phyloP scores from a whole-genome alignment of 768 basidiomycete genomes.

The Russula abietina region DNA sequence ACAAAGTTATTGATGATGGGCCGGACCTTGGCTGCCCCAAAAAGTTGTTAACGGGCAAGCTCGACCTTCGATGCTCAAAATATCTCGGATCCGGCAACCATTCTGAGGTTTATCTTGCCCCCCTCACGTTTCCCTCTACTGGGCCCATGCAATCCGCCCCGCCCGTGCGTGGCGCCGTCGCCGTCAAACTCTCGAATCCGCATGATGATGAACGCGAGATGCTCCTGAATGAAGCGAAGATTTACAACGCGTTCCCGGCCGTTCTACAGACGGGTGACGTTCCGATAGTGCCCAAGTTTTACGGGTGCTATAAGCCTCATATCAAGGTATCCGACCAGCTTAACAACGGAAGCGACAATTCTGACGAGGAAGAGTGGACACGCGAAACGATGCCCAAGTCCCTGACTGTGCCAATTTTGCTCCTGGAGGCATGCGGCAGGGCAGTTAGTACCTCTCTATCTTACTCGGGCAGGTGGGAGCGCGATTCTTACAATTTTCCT shows the following conservation, averaged over 20 bases:
- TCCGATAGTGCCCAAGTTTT: slow-evolving; percentile 57
- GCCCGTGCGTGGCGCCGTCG: slow-evolving; percentile 25
- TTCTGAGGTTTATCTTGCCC: slow-evolving; percentile 45
- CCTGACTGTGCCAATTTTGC: slow-evolving; percentile 36
- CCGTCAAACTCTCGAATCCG: slow-evolving; percentile 27
- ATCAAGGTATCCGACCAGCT: slow-evolving; percentile 9
- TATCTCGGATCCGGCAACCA: slow-evolving; percentile 45
- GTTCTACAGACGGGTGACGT: slow-evolving; percentile 47
- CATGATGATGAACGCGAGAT: neutral
- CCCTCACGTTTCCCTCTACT: slow-evolving; percentile 46
- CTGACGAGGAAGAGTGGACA: neutral
- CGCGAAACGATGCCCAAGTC: neutral
- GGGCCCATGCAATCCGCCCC: neutral
- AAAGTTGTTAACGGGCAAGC: neutral
- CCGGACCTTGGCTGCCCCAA: neutral
- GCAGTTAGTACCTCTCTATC: slow-evolving; percentile 31
- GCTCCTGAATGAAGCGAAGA: slow-evolving; percentile 36
- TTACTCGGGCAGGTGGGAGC: slow-evolving; percentile 10
- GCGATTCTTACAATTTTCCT: neutral
- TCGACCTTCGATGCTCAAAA: slow-evolving; percentile 41
- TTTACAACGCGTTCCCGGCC: slow-evolving; percentile 41
- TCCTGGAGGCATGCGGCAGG: slow-evolving; percentile 44
- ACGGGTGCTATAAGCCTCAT: slow-evolving; percentile 47
- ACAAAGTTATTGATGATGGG: too few species aligned
- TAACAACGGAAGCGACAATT: neutral